A percentile compares a stretch with the other conserved stretches of the same genome.
Evolutionary conservation across 306 rosid species (phyloP).

Genomic region (Begonia fuchsioides): DNA sequence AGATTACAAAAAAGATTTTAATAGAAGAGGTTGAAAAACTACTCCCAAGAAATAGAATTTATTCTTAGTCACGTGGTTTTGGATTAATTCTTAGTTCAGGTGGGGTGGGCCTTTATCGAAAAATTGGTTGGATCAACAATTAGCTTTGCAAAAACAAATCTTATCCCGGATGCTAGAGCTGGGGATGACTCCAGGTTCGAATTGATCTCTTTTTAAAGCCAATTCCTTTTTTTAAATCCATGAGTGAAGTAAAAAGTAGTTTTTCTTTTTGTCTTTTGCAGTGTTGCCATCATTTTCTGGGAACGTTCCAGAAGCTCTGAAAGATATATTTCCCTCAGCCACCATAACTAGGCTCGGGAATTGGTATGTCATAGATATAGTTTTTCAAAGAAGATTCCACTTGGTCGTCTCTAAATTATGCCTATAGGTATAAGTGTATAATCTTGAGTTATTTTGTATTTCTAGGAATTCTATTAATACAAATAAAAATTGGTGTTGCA

Average conservation of each 20-base stretch:
- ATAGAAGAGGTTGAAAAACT: too few species aligned
- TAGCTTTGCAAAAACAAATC: conserved; percentile 63
- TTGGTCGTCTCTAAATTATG: too few species aligned
- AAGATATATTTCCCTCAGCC: conserved; percentile 59
- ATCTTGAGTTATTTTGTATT: conserved; percentile 12
- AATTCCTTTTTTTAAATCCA: not conserved
- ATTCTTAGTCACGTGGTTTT: conserved; percentile 3
- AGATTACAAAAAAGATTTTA: too few species aligned
- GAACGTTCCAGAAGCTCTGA: conserved; percentile 73
- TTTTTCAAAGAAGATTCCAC: conserved; percentile 3
- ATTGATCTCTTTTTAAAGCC: too few species aligned
- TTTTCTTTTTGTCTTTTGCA: conserved; percentile 22
- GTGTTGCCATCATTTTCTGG: conserved; percentile 94
- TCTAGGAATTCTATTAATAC: conserved; percentile 68
- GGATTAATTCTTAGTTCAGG: conserved; percentile 25
- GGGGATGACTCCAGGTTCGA: conserved; percentile 94
- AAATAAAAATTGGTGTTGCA: conserved; percentile 79
- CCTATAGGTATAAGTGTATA: too few species aligned
- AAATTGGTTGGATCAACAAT: conserved; percentile 82
- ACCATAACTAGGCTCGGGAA: conserved; percentile 85
- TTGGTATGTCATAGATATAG: conserved; percentile 38
- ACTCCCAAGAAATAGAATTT: not conserved
- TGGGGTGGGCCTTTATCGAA: conserved; percentile 96
- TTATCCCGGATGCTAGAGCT: conserved; percentile 71
- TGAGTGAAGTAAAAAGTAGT: not conserved